These are phyloP conservation scores for Ophiosphaerella korrae DNA, from an alignment of 2,329 filamentous ascomycete species.

Conservation along the genomic window DNA sequence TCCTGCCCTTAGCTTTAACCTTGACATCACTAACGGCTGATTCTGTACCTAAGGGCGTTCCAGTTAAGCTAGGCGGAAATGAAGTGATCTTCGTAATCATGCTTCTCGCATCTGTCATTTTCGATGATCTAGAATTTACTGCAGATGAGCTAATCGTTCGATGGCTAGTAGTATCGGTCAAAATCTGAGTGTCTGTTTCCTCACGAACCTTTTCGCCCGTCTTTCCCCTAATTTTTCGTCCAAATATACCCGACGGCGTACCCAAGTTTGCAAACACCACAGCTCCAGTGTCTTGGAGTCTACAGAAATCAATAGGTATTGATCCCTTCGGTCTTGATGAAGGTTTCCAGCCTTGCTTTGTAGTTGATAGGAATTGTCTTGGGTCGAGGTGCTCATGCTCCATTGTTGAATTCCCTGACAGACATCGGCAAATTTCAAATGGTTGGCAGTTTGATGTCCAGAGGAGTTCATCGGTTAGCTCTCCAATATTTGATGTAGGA, in stretches of 20 bases:
- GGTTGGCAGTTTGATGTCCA: conserved; percentile 1
- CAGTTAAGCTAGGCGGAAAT: too few species aligned
- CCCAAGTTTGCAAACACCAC: conserved; percentile 2
- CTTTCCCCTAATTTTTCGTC: not conserved
- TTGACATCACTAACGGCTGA: too few species aligned
- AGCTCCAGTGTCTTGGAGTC: not conserved
- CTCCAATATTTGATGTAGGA: not conserved
- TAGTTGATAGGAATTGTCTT: conserved; percentile 1
- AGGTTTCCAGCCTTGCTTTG: not conserved
- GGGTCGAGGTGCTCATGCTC: not conserved
- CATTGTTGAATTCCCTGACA: not conserved
- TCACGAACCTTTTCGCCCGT: not conserved
- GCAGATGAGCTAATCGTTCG: not conserved
- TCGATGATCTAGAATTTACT: not conserved
- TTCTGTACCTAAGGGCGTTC: too few species aligned
- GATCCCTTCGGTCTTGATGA: not conserved
- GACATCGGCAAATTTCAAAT: not conserved
- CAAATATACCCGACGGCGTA: not conserved
- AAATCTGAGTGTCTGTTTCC: not conserved
- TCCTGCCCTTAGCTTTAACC: too few species aligned
- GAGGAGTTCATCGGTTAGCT: not conserved
- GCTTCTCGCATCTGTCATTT: too few species aligned
- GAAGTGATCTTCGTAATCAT: too few species aligned
- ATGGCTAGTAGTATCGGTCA: not conserved
- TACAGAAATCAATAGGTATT: not conserved